Conservation (phyloP, 2,329 filamentous ascomycete genomes). For the Chalaropsis thielavioides region DNA sequence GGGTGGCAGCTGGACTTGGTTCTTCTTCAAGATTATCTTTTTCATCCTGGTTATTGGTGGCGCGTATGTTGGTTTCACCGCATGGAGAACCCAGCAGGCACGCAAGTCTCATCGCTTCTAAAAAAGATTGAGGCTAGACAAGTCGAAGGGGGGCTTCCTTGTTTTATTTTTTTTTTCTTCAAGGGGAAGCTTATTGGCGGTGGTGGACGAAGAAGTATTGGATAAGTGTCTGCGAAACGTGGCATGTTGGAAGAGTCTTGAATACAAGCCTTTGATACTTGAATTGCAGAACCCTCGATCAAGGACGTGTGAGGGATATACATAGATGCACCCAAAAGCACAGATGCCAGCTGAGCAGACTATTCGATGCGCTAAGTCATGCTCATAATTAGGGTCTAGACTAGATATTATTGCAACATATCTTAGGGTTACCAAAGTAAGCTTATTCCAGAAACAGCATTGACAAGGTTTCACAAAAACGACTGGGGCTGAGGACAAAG, state of each 20-base stretch:
- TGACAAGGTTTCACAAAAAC: no score
- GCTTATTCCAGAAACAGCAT: no score
- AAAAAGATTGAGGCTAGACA: not conserved
- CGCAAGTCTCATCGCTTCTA: conserved; percentile 43
- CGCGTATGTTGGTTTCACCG: conserved; percentile 72
- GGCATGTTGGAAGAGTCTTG: not conserved
- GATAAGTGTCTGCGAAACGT: not conserved
- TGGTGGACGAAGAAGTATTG: not conserved
- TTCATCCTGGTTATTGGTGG: conserved; percentile 57
- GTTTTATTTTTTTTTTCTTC: not conserved
- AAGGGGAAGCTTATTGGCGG: not conserved
- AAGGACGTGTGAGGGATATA: not conserved
- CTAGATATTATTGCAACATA: no score
- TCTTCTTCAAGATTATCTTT: conserved; percentile 68
- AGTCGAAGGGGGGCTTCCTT: not conserved
- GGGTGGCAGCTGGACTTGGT: conserved; percentile 43
- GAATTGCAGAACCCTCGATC: not conserved
- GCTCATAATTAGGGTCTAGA: no score
- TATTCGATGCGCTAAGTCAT: no score
- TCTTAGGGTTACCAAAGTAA: no score
- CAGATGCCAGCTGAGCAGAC: no score
- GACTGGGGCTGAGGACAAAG: no score
- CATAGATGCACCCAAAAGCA: no score
- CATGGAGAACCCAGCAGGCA: conserved; percentile 55
- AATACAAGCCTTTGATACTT: not conserved